phyloP scores from a whole-genome alignment of 2,329 filamentous ascomycete species.

The Penicillium fuscoglaucum region DNA sequence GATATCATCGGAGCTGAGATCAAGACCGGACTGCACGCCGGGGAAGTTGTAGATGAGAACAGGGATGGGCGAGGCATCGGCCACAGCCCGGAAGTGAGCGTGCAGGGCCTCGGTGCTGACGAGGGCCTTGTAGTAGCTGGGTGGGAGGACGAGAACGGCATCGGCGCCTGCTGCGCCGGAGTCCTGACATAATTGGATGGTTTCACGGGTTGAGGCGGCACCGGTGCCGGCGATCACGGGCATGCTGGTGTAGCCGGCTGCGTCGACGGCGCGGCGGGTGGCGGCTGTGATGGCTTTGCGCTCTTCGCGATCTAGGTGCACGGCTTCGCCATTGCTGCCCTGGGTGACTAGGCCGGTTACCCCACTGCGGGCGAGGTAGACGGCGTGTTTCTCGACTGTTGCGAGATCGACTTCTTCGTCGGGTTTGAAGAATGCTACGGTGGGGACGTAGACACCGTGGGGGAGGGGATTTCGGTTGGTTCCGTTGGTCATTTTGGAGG shows the following conservation, averaged over 20 bases:
- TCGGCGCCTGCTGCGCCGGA: conserved; percentile 70
- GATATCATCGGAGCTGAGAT: conserved; percentile 67
- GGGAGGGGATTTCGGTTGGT: conserved; percentile 32
- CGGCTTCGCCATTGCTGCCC: conserved; percentile 80
- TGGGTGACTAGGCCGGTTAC: conserved; percentile 74
- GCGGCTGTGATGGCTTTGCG: conserved; percentile 67
- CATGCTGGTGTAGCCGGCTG: conserved; percentile 63
- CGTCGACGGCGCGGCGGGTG: conserved; percentile 68
- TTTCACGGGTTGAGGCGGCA: conserved; percentile 71
- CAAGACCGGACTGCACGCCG: conserved; percentile 64
- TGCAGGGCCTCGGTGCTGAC: conserved; percentile 62
- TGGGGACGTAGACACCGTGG: conserved; percentile 69
- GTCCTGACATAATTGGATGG: conserved; percentile 67
- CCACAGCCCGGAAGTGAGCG: conserved; percentile 66
- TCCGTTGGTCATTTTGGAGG: conserved; percentile 26
- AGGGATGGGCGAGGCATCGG: conserved; percentile 60
- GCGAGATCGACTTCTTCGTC: conserved; percentile 66
- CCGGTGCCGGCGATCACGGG: conserved; percentile 77
- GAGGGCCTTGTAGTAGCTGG: conserved; percentile 70
- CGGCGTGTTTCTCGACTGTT: conserved; percentile 60
- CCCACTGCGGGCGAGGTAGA: conserved; percentile 70
- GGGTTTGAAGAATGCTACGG: conserved; percentile 70
- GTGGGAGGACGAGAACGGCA: conserved; percentile 73
- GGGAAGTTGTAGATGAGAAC: conserved; percentile 74
- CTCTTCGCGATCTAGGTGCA: conserved; percentile 72